Evolutionary conservation across 108 stramenopile genomes (phyloP), one percentile per base, ranked within the genome.

Genomic region (Asterionellopsis glacialis): DNA sequence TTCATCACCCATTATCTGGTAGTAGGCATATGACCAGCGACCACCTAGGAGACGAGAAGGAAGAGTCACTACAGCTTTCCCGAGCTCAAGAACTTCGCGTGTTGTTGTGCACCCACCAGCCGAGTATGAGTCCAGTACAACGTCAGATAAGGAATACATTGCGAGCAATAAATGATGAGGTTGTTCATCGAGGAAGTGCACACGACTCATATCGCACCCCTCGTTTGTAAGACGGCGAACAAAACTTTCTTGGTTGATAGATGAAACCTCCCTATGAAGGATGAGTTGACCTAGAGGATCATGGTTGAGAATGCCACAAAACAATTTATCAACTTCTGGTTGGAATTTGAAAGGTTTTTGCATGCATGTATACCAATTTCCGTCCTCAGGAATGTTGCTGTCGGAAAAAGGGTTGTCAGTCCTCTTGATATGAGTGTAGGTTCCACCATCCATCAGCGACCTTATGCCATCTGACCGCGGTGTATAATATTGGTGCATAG

Each of bases 91-190:
- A 6, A 62, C 73, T 56, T 74, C 73, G 10, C 73, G 68, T 38
- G 68, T 69, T 19, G 73, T 74, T 3, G 73, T 74, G 49, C 68
- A 69, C 1, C 73, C 73, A 9, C 73, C 73, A 19, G 73, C 73
- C 6, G 73, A 68, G 43, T 74, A 74, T 24, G 68, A 69, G 52
- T 74, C 73, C 22, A 74, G 40, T 23, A 74, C 38, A 13, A 74
- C 63, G 11, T 27, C 64, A 11, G 73, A 64, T 1, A 52, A 24
- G 0, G 22, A 26, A 51, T 65, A 65, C 44, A 74, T 25, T 18
- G 63, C 68, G 42, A 74, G n/a, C 18, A 74, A 52, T 18, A 24
- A 24, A 57, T 74, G 73, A 57, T 69, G 68, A 1, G 63, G 63
- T 28, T 64, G 68, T 7, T 21, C 33, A 1, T 55, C 47, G 0